phyloP scores from a whole-genome alignment of 73 alveolate genomes.

The Paramecium sexaurelia region DNA sequence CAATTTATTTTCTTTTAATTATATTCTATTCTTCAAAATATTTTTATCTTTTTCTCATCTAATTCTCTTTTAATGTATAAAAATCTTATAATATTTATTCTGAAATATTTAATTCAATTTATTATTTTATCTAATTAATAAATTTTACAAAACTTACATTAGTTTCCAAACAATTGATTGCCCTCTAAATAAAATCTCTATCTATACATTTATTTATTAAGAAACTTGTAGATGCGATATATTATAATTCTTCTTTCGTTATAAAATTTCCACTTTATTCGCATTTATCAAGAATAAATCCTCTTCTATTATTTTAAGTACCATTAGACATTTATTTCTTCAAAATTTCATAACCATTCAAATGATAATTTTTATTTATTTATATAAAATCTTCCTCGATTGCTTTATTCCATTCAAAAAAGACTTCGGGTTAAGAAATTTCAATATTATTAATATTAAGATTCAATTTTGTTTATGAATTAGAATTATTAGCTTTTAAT shows the following conservation, averaged over 20 bases:
- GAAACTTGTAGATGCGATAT: conserved; percentile 24
- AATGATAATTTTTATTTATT: background rate
- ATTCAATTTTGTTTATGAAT: background rate
- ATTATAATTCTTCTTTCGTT: conserved; percentile 40
- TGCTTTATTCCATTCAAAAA: conserved; percentile 46
- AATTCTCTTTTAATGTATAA: background rate
- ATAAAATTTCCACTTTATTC: conserved; percentile 38
- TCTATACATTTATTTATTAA: background rate
- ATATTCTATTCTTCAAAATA: conserved; percentile 2
- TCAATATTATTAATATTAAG: background rate
- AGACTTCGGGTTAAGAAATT: background rate
- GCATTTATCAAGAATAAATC: background rate
- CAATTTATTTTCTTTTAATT: background rate
- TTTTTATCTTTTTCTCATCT: background rate
- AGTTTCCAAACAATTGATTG: conserved; percentile 8
- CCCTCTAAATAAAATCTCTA: background rate
- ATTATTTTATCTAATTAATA: background rate
- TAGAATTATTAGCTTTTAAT: background rate
- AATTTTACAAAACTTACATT: background rate
- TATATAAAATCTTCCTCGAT: background rate
- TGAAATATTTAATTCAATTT: conserved; percentile 46
- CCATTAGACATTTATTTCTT: background rate
- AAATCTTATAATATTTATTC: background rate
- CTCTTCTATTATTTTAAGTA: background rate
- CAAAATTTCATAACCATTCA: background rate